Evolutionary conservation across 2,329 filamentous ascomycete species (phyloP).

Genomic region (Neurospora sp.): DNA sequence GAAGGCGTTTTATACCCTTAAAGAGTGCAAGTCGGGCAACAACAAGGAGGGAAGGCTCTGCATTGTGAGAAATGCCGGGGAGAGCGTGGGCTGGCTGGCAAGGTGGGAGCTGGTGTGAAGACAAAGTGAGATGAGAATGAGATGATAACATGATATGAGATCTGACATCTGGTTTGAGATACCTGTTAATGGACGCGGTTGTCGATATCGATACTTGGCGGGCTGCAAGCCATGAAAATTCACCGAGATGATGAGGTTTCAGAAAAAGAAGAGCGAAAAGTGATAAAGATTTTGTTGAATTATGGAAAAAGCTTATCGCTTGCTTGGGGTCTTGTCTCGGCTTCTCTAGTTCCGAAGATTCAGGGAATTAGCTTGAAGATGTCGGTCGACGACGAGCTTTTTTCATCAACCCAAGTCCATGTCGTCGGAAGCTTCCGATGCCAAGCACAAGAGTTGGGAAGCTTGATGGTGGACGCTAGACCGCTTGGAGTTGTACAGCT

Average conservation of each 20-base stretch:
- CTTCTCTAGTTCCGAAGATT: neutral
- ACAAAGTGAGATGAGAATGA: neutral
- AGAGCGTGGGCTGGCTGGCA: slow-evolving; percentile 68
- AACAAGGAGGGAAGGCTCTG: slow-evolving; percentile 46
- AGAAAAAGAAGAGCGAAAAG: neutral
- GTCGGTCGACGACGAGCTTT: neutral
- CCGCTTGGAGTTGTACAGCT: neutral
- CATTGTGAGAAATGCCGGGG: slow-evolving; percentile 73
- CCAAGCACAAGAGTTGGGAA: neutral
- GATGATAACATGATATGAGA: neutral
- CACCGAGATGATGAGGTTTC: neutral
- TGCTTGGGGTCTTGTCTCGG: neutral
- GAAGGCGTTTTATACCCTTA: slow-evolving; percentile 40
- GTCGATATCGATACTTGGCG: neutral
- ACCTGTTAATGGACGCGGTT: neutral
- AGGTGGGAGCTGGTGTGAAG: slow-evolving; percentile 53
- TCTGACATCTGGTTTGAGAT: neutral
- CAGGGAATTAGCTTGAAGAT: neutral
- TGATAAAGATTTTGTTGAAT: neutral
- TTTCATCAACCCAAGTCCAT: neutral
- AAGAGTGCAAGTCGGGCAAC: slow-evolving; percentile 5
- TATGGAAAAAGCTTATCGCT: neutral
- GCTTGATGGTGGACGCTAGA: neutral
- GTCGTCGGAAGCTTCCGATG: neutral
- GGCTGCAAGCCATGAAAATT: neutral